phyloP scores from a whole-genome alignment of 2,329 filamentous ascomycete species.

The Ceratocystis colombiana region DNA sequence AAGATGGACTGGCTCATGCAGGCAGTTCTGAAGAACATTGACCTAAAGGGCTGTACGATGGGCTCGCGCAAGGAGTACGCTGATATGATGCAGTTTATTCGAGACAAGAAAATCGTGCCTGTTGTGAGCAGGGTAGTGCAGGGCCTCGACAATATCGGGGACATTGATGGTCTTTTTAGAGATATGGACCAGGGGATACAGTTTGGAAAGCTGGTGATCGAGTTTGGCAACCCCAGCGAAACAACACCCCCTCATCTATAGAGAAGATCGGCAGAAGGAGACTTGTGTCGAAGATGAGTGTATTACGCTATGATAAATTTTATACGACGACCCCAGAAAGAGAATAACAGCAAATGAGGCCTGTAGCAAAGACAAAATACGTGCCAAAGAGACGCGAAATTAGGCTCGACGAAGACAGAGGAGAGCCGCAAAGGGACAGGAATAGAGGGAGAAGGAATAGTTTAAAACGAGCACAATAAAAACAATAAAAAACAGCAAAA shows the following conservation, averaged over 20 bases:
- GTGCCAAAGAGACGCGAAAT: neutral
- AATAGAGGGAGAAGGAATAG: neutral
- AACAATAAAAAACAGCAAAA: constrained; percentile 20
- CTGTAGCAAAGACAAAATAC: neutral
- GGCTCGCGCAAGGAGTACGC: constrained; percentile 78
- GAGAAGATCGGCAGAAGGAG: neutral
- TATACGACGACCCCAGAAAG: neutral
- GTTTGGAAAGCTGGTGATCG: constrained; percentile 86
- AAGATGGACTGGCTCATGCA: constrained; percentile 80
- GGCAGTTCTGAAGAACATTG: constrained; percentile 77
- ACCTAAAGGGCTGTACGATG: constrained; percentile 81
- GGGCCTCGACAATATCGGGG: constrained; percentile 64
- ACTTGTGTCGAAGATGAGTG: neutral
- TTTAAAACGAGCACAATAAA: constrained; percentile 13
- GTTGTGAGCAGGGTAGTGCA: constrained; percentile 65
- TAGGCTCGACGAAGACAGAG: neutral
- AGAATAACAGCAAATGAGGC: neutral
- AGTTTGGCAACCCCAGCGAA: constrained; percentile 42
- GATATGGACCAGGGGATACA: constrained; percentile 79
- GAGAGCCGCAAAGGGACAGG: neutral
- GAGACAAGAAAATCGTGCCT: constrained; percentile 60
- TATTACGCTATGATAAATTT: constrained; percentile 12
- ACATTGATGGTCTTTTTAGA: constrained; percentile 71
- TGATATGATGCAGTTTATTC: constrained; percentile 83
- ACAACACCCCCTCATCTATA: constrained; percentile 20